These are phyloP conservation scores for Pelargonium nanum DNA, from an alignment of 345 rosid genomes.

Conservation along the genomic window DNA sequence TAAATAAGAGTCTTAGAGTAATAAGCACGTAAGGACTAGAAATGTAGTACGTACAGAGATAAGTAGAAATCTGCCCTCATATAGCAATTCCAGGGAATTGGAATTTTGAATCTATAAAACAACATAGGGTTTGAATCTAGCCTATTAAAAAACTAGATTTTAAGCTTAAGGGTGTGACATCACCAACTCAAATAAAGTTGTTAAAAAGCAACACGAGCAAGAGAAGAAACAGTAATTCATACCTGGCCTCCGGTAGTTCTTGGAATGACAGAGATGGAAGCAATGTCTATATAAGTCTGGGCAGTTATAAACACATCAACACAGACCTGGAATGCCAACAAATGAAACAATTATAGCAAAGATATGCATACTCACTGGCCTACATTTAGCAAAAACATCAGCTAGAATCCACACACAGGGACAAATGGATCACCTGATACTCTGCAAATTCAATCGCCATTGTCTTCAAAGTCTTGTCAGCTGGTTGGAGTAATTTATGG, in stretches of 20 bases:
- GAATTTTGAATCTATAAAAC: too few species aligned
- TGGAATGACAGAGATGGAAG: conserved; percentile 83
- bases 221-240: conserved; percentile 5
- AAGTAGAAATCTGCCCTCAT: too few species aligned
- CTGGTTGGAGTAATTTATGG: conserved; percentile 88
- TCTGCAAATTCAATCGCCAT: conserved; percentile 99
- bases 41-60: too few species aligned
- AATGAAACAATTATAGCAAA: conserved; percentile 3
- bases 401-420: too few species aligned
- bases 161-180: too few species aligned
- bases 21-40: too few species aligned
- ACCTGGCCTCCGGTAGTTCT: conserved; percentile 98
- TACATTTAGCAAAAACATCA: not conserved
- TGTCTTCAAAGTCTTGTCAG: conserved; percentile 77
- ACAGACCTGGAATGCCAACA: conserved; percentile 56
- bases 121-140: too few species aligned
- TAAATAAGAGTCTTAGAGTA: too few species aligned
- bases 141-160: too few species aligned
- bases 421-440: conserved; percentile 50
- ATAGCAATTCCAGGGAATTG: too few species aligned
- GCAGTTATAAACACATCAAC: conserved; percentile 84
- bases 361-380: not conserved
- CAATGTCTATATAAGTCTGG: conserved; percentile 83
- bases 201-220: not conserved
- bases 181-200: conserved; percentile 2